Evolutionary conservation across 768 basidiomycete genomes (phyloP), one percentile per base, ranked within the genome.

Genomic region (Psilocybe sp.): DNA sequence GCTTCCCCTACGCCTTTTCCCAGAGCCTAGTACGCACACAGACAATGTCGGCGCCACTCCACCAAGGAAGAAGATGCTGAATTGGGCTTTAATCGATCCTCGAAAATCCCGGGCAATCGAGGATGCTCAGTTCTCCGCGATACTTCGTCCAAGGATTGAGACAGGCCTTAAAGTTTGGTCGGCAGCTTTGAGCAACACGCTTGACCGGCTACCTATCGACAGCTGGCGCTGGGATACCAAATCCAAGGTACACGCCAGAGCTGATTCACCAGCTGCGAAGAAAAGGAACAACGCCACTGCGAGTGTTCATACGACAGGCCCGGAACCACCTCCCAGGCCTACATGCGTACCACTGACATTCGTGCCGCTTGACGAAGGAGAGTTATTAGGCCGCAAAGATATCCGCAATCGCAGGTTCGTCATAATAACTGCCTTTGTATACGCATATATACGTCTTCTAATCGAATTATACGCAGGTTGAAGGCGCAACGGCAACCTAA

Each of bases 21-120:
- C 59, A 19, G 49, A 40, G 14, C 18, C 35, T 15, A 37, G 15
- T 35, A 23, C 20, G 59, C 23, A 3, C 7, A 28, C 23, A 28
- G n/a, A n/a, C n/a, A 28, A 28, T 28, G 23, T 28, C 23, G 69
- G n/a, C 12, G 31, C 20, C 23, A 11, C 11, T 12, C 35, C 8
- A 23, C 16, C 44, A 40, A 38, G 10, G 3, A 54, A 38, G 38
- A 53, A 44, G 38, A 51, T 46, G 11, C 7, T 7, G 23, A 44
- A 37, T 10, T 62, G 65, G 59, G 59, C 46, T 16, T 54, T 68
- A 8, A 62, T 70, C 10, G 69, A 75, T 48, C 69, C 73, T 34
- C 65, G 67, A 32, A 71, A 64, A 43, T 51, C 64, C 58, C 32
- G 64, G 65, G 60, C 63, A 48, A 50, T 57, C 47, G 19, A 62